These are phyloP conservation scores for Hevea brasiliensis DNA, from an alignment of 345 rosid genomes.

Conservation along the genomic window DNA sequence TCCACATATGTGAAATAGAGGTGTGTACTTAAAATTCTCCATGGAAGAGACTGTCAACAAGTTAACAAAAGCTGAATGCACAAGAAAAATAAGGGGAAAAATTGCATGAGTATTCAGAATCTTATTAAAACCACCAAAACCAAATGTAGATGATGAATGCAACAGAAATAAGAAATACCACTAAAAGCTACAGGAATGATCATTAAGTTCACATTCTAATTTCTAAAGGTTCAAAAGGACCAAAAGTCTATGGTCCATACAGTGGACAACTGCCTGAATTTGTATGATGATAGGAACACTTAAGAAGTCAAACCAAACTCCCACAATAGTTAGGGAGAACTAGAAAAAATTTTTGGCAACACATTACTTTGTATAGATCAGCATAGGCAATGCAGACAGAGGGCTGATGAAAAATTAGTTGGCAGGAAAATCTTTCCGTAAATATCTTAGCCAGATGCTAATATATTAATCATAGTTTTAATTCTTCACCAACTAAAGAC, in stretches of 20 bases:
- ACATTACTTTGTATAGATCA: neutral
- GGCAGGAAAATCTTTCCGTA: neutral
- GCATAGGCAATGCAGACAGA: neutral
- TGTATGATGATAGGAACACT: neutral
- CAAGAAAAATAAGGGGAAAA: neutral
- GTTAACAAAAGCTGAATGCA: neutral
- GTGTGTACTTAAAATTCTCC: neutral
- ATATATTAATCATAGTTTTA: neutral
- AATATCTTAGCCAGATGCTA: neutral
- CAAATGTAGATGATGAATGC: conserved; percentile 1
- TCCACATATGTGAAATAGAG: neutral
- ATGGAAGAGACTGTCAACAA: neutral
- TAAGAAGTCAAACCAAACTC: no score
- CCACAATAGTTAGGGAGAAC: neutral
- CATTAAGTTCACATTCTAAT: neutral
- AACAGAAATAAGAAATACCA: neutral
- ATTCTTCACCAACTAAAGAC: conserved; percentile 8
- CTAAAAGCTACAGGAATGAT: neutral
- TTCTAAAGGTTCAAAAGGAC: neutral
- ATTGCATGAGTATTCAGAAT: conserved; percentile 17
- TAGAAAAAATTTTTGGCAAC: neutral
- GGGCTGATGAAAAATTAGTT: neutral
- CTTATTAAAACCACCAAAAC: conserved; percentile 1
- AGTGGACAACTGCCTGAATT: neutral
- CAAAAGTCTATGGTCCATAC: neutral